Conservation (phyloP, 805 yeast genomes). For the Metschnikowia arizonensis region DNA sequence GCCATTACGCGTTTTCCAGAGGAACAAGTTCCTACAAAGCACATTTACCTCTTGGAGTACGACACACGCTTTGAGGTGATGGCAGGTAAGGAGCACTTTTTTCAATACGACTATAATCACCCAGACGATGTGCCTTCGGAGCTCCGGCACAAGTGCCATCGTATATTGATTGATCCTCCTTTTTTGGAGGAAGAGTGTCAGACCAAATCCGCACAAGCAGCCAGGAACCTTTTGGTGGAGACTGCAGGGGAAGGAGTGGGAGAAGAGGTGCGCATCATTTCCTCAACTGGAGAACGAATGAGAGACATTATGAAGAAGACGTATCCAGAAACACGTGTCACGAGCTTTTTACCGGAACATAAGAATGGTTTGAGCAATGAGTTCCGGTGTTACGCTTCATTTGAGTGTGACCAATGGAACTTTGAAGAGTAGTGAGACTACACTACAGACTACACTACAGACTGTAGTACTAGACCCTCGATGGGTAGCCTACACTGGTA, state of each 20-base stretch:
- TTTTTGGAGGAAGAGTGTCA: conserved; percentile 82
- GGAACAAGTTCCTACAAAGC: conserved; percentile 54
- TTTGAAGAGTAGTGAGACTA: conserved; percentile 32
- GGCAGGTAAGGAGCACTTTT: conserved; percentile 64
- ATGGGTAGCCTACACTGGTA: too few relatives aligned
- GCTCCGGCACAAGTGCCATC: conserved; percentile 59
- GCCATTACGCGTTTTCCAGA: conserved; percentile 58
- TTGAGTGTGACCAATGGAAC: conserved; percentile 66
- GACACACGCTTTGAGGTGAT: conserved; percentile 73
- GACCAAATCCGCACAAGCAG: conserved; percentile 51
- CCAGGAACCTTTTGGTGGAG: conserved; percentile 49
- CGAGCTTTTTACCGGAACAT: conserved; percentile 74
- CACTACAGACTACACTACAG: background rate
- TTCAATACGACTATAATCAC: conserved; percentile 67
- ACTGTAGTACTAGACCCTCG: too few relatives aligned
- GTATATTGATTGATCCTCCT: conserved; percentile 84
- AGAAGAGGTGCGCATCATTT: conserved; percentile 50
- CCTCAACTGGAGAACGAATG: conserved; percentile 92
- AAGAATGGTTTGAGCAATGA: conserved; percentile 84
- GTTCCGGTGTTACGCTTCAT: conserved; percentile 79
- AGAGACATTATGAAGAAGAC: conserved; percentile 51
- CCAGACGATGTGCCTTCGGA: conserved; percentile 60
- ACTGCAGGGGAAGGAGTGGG: conserved; percentile 43
- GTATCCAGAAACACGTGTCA: conserved; percentile 62
- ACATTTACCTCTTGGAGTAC: conserved; percentile 72